Base-by-base conservation (phyloP, 441 rosid genomes). In the Arabidopsis lyrata region DNA sequence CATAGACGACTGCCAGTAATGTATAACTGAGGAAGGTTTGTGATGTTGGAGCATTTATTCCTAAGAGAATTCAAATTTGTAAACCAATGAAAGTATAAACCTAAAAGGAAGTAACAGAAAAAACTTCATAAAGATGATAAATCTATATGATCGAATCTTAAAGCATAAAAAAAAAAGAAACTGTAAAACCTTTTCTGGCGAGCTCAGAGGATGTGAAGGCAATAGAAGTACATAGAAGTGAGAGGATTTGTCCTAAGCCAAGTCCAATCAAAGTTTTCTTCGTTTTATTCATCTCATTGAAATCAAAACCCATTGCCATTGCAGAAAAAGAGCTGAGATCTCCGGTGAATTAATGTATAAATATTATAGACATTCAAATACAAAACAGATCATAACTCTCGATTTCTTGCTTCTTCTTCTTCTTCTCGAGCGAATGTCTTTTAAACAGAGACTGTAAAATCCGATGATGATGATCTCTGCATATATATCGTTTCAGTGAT, bases 1-100 rank as follows among this genome's bases (percentile, higher is more conserved):
- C 97, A 81, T 88, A 87, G 61, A 91, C 74, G 77, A 88, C 61
- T 68, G 87, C 89, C 70, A 93, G 75, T n/a, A 88, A 62, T 44
- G 85, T 81, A 72, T 90, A 87, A 82, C 88, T 82, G 15, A 90
- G 78, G 75, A 90, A 87, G 12, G 92, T 83, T 80, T 93, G 97
- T 14, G 96, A 88, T 63, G 91, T 87, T 10, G 97, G 98, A 4
- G 88, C 95, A 79, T 90, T 85, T 50, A 91, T 83, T 70, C 93
- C 97, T 93, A 76, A 47, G 31, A 54, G 65, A 6, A 27, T 65
- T 39, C 57, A 38, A 27, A 50, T 35, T 16, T 49, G 12, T 59
- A 66, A n/a, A 3, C 0, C 12, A 24, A 8, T 18, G 13, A 47
- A 59, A 41, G 60, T 6, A 15, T 24, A 34, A 57, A 68, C 24